phyloP scores from a whole-genome alignment of 225 moss, liverwort and hornwort genomes.

The Asterella californica region DNA sequence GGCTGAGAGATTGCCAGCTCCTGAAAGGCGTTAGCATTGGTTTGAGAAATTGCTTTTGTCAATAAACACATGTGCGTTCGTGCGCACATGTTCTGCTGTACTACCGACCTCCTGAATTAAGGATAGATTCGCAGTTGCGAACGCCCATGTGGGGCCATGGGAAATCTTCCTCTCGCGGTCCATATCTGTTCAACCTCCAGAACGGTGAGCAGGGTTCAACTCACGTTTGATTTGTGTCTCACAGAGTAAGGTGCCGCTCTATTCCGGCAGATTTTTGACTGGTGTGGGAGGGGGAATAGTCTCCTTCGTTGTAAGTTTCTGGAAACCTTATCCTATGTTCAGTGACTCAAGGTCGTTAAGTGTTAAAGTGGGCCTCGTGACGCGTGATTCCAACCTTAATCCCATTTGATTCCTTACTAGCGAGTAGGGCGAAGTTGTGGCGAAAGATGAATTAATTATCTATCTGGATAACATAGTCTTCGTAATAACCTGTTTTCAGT shows the following conservation, averaged over 20 bases:
- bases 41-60: no score
- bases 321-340: neutral
- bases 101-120: no score
- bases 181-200: neutral
- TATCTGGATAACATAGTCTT: neutral
- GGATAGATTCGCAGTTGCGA: no score
- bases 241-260: slow-evolving; percentile 60
- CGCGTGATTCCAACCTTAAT: neutral
- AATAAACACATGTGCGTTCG: no score
- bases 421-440: neutral
- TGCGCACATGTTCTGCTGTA: no score
- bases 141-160: no score
- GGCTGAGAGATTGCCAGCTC: neutral
- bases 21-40: neutral
- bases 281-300: slow-evolving; percentile 72
- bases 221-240: slow-evolving; percentile 7
- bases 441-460: neutral
- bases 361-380: neutral
- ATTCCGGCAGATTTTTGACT: slow-evolving; percentile 56
- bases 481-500: neutral
- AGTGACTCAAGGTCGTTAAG: neutral
- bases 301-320: slow-evolving; percentile 63
- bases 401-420: neutral
- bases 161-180: no score
- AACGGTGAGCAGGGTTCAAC: neutral